phyloP scores from a whole-genome alignment of 2,329 filamentous ascomycete species.

The Allantophomopsis lycopodina region DNA sequence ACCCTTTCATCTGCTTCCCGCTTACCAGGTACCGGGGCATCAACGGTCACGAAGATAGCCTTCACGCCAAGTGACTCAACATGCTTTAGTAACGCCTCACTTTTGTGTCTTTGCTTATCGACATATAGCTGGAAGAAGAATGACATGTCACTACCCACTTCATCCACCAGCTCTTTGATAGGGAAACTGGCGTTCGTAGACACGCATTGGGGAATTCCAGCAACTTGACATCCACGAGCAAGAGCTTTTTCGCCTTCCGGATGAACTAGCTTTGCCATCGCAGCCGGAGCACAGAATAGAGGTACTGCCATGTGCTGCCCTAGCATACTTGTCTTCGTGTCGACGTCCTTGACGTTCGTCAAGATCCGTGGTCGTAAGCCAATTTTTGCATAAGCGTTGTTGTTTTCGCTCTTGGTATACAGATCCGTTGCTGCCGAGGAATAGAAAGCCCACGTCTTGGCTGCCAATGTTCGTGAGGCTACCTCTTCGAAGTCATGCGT shows the following conservation, averaged over 20 bases:
- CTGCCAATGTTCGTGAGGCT: constrained; percentile 36
- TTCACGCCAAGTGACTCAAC: constrained; percentile 31
- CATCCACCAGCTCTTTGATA: constrained; percentile 33
- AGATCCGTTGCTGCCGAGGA: constrained; percentile 59
- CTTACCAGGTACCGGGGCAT: constrained; percentile 43
- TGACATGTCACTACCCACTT: constrained; percentile 13
- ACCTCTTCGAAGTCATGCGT: constrained; percentile 45
- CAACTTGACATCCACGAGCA: constrained; percentile 32
- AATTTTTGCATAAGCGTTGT: constrained; percentile 37
- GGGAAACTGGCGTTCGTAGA: constrained; percentile 48
- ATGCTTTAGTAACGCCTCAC: constrained; percentile 30
- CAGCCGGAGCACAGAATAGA: constrained; percentile 50
- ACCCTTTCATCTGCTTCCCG: constrained; percentile 30
- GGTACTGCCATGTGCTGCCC: constrained; percentile 37
- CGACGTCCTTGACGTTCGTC: constrained; percentile 37
- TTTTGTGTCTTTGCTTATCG: constrained; percentile 37
- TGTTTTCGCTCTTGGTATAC: constrained; percentile 43
- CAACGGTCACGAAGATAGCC: constrained; percentile 43
- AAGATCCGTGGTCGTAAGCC: constrained; percentile 45
- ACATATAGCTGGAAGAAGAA: constrained; percentile 50
- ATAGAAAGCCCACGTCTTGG: constrained; percentile 59
- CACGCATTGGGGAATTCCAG: constrained; percentile 43
- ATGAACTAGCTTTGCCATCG: constrained; percentile 50
- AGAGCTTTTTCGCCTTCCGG: constrained; percentile 48
- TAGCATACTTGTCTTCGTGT: constrained; percentile 37